These are phyloP conservation scores for Clonostachys chloroleuca DNA, from an alignment of 2,329 filamentous ascomycete species.

Conservation along the genomic window DNA sequence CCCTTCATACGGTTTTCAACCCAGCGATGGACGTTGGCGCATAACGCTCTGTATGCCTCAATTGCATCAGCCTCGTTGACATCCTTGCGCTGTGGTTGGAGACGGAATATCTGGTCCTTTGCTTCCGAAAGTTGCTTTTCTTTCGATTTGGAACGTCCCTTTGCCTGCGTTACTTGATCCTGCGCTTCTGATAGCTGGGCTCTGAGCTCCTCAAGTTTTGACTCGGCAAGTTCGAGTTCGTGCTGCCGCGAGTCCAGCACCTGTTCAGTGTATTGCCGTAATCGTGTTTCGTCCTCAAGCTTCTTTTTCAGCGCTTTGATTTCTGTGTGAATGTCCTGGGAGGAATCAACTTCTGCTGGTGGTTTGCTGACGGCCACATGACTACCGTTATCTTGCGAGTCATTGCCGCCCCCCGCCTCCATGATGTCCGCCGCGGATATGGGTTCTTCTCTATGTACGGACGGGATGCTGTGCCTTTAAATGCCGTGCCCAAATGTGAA, in stretches of 20 bases:
- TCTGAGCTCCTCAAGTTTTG: slow-evolving; percentile 18
- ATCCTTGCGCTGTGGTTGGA: slow-evolving; percentile 24
- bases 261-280: slow-evolving; percentile 26
- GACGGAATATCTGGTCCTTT: slow-evolving; percentile 21
- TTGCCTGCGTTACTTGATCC: slow-evolving; percentile 21
- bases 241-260: slow-evolving; percentile 28
- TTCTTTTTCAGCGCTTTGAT: slow-evolving; percentile 11
- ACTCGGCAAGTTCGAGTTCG: slow-evolving; percentile 25
- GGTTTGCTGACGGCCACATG: no score
- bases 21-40: slow-evolving; percentile 26
- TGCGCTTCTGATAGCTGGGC: slow-evolving; percentile 20
- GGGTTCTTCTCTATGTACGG: neutral
- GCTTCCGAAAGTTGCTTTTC: slow-evolving; percentile 19
- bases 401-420: neutral
- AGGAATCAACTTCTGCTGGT: neutral
- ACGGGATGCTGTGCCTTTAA: neutral
- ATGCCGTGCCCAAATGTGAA: no score
- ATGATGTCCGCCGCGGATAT: neutral
- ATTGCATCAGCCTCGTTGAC: slow-evolving; percentile 27
- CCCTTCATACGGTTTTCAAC: slow-evolving; percentile 23
- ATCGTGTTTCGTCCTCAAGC: slow-evolving; percentile 20
- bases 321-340: slow-evolving; percentile 5
- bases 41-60: slow-evolving; percentile 23
- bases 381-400: no score
- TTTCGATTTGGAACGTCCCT: slow-evolving; percentile 14